Evolutionary conservation across 1,284 basidiomycete genomes (phyloP).

Genomic region (Butyriboletus appendiculatus): DNA sequence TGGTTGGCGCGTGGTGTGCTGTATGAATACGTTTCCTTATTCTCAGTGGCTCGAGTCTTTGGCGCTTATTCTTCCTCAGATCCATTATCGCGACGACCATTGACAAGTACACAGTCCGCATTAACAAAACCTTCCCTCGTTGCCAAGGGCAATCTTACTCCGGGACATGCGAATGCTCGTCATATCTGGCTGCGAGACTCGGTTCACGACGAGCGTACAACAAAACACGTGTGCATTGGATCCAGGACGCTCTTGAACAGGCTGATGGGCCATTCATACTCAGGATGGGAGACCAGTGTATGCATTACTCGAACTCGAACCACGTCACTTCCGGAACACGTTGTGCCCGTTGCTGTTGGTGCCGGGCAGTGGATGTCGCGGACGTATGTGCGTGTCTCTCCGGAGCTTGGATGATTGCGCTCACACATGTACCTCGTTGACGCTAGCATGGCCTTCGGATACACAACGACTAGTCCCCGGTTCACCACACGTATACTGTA

Average conservation of each 20-base stretch:
- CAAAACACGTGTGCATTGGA: background rate
- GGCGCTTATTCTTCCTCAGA: background rate
- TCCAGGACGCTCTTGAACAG: conserved; percentile 45
- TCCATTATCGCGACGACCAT: no score
- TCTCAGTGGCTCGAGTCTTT: background rate
- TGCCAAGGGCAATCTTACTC: no score
- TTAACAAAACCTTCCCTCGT: background rate
- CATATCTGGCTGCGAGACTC: background rate
- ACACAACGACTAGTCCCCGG: no score
- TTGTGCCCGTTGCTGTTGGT: no score
- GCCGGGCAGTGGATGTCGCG: background rate
- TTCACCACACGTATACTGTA: no score
- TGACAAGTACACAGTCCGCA: background rate
- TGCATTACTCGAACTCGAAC: no score
- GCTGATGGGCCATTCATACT: conserved; percentile 50
- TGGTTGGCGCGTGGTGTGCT: no score
- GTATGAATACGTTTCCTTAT: background rate
- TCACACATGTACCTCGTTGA: no score
- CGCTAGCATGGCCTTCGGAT: no score
- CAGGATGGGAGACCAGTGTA: conserved; percentile 62
- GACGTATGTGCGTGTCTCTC: background rate
- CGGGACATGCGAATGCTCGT: background rate
- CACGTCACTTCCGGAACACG: no score
- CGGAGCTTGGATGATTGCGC: no score
- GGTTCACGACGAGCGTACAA: background rate